phyloP scores from a whole-genome alignment of 495 filamentous ascomycete species.

The Neurospora africana region DNA sequence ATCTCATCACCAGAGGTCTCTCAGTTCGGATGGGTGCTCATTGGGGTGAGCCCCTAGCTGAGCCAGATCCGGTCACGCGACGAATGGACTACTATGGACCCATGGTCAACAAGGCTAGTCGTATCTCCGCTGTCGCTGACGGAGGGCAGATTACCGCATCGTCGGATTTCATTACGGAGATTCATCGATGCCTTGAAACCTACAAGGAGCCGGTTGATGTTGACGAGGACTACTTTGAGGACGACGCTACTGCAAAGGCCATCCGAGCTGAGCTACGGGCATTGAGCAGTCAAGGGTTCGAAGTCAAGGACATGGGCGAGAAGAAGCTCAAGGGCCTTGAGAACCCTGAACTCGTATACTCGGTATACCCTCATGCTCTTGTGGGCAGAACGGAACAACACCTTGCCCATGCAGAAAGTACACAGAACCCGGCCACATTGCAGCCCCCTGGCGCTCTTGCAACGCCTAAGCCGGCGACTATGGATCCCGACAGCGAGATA shows the following conservation, averaged over 20 bases:
- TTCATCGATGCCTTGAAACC: slow-evolving; percentile 79
- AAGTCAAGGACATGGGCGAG: slow-evolving; percentile 91
- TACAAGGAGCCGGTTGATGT: slow-evolving; percentile 64
- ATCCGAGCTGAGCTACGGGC: slow-evolving; percentile 83
- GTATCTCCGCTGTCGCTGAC: slow-evolving; percentile 90
- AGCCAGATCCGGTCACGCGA: slow-evolving; percentile 87
- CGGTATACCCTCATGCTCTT: slow-evolving; percentile 83
- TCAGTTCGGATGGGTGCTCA: slow-evolving; percentile 97
- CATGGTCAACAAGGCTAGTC: slow-evolving; percentile 94
- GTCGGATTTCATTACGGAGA: slow-evolving; percentile 90
- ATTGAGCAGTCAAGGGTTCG: slow-evolving; percentile 84
- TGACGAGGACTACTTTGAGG: slow-evolving; percentile 59
- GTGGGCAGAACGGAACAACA: slow-evolving; percentile 62
- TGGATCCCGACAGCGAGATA: slow-evolving; percentile 42
- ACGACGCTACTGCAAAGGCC: slow-evolving; percentile 55
- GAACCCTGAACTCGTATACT: slow-evolving; percentile 90
- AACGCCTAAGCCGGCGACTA: slow-evolving; percentile 33
- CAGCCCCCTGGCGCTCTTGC: slow-evolving; percentile 20
- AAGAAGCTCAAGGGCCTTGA: slow-evolving; percentile 91
- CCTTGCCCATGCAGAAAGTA: slow-evolving; percentile 40
- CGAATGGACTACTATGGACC: slow-evolving; percentile 99
- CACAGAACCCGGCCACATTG: slow-evolving; percentile 6
- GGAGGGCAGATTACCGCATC: slow-evolving; percentile 95
- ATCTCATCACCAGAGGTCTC: slow-evolving; percentile 81
- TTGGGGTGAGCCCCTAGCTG: slow-evolving; percentile 88